Base-by-base conservation (phyloP, 768 basidiomycete genomes). In the Pisolithus orientalis region DNA sequence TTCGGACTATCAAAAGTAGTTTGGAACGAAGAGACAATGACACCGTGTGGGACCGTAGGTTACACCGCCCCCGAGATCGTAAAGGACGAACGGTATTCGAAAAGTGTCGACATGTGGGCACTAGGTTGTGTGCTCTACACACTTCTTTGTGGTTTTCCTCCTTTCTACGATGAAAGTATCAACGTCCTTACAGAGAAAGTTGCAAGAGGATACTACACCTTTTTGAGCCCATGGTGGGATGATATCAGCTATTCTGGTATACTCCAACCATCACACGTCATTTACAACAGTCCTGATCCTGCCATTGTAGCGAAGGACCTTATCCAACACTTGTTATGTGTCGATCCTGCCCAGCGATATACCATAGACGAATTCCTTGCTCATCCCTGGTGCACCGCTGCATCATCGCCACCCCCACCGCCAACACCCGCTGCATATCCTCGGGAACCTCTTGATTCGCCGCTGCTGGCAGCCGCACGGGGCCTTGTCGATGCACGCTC, bases 71-170 rank as follows among this genome's bases (percentile, higher is more conserved):
- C 96, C 5, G 96, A 99, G 72, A 99, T 99, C 55, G 96, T 99
- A 61, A 98, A 97, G 72, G 96, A 98, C 65, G 95, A 99, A 72
- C 80, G 93, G 28, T 95, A 95, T 66, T 88, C 84, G 67, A 94
- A 94, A 71, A 92, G 89, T 62, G 95, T 98, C 50, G 96, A 99
- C 65, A 97, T 98, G 96, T 99, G 96, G 96, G 96, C 96, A 2
- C 73, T 99, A 37, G 96, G 96, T 39, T 99, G 96, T 68, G 96
- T 99, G n/a, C 78, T 99, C 1, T 99, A 99, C 72, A 99, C 96
- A 2, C 77, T 98, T 2, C 83, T 99, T 17, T 98, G 96, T 62
- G 96, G 96, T 49, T 96, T 97, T 70, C 90, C 89, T 44, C 96
- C 96, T 1, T 99, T 99, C 74, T 99, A 98, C 70, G 96, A 99